Evolutionary conservation across 306 rosid genomes (phyloP).

Genomic region (Dryas alaskensis): DNA sequence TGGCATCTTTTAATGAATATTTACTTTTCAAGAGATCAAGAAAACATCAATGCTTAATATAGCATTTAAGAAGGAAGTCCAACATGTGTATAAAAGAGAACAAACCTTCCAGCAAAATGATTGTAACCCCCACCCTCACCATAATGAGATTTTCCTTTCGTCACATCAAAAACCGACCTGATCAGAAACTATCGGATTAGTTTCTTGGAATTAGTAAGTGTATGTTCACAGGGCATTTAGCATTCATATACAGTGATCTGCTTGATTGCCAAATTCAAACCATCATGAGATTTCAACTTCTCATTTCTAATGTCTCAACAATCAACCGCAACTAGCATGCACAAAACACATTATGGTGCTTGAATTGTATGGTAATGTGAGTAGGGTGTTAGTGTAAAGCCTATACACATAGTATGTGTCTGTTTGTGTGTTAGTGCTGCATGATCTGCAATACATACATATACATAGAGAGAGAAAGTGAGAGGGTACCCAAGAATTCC

Average conservation of each 20-base stretch:
- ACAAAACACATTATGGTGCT: neutral
- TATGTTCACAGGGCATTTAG: neutral
- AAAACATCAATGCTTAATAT: neutral
- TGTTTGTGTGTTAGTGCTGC: neutral
- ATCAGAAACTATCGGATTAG: constrained; percentile 19
- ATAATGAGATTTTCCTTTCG: constrained; percentile 89
- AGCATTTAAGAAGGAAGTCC: neutral
- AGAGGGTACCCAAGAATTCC: constrained; percentile 83
- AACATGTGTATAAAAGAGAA: constrained; percentile 5
- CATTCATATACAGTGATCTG: neutral
- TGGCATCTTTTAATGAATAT: neutral
- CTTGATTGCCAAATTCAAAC: neutral
- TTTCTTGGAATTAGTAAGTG: neutral
- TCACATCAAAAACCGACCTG: constrained; percentile 91
- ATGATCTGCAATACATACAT: neutral
- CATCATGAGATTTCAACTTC: neutral
- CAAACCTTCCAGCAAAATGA: constrained; percentile 94
- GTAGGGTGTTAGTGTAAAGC: too few species aligned
- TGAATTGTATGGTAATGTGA: neutral
- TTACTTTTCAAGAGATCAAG: too few species aligned
- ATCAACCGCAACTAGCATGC: neutral
- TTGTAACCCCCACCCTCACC: constrained; percentile 86
- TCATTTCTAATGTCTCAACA: neutral
- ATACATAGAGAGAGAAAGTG: constrained; percentile 2
- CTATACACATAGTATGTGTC: too few species aligned